These are phyloP conservation scores for Chrysosporium queenslandicum DNA, from an alignment of 2,329 filamentous ascomycete species.

Conservation along the genomic window DNA sequence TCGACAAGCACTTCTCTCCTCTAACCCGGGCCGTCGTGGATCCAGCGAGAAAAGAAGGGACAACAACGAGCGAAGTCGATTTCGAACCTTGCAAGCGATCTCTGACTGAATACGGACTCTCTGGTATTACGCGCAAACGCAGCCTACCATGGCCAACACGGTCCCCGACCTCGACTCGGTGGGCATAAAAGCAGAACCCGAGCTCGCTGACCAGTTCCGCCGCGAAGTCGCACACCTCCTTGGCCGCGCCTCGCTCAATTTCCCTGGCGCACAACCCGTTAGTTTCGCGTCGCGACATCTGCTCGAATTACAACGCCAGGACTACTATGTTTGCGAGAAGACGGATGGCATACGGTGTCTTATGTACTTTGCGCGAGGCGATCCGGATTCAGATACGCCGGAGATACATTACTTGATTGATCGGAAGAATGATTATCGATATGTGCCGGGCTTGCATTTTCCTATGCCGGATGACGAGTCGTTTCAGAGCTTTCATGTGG, in stretches of 20 bases:
- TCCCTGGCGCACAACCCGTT: conserved; percentile 89
- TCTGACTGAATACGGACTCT: neutral
- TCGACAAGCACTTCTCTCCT: neutral
- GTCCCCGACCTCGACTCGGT: conserved; percentile 35
- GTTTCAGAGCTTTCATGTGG: conserved; percentile 57
- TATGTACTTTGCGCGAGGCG: conserved; percentile 64
- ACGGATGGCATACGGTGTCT: conserved; percentile 92
- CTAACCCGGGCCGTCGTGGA: neutral
- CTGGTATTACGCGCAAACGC: neutral
- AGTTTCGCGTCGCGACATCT: conserved; percentile 78
- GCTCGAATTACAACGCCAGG: conserved; percentile 65
- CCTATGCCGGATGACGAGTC: conserved; percentile 57
- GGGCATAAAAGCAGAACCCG: conserved; percentile 55
- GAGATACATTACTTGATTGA: conserved; percentile 91
- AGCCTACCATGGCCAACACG: conserved; percentile 28
- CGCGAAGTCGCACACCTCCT: conserved; percentile 66
- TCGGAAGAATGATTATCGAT: conserved; percentile 96
- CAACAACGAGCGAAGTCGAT: neutral
- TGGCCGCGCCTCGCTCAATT: conserved; percentile 53
- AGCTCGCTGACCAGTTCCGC: conserved; percentile 54
- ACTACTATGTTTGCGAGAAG: conserved; percentile 98
- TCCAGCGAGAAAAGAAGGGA: neutral
- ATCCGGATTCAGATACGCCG: conserved; percentile 45
- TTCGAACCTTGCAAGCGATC: neutral
- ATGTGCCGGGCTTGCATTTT: conserved; percentile 68